These are phyloP conservation scores for Verticillium nubilum DNA, from an alignment of 2,329 filamentous ascomycete species.

Conservation along the genomic window DNA sequence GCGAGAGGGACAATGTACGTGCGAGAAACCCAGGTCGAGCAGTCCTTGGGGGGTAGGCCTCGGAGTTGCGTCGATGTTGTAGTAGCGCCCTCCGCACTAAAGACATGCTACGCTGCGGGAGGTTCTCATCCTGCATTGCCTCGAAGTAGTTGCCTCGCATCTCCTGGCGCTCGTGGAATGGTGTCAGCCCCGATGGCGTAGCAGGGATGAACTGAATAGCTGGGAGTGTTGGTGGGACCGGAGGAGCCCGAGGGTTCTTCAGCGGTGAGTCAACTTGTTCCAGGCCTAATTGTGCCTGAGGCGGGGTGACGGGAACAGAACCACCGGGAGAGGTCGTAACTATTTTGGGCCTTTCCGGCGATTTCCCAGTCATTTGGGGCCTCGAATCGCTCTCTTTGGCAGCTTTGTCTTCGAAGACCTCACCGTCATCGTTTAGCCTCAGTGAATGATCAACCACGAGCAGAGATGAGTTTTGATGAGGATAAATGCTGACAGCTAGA, in stretches of 20 bases:
- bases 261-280: slow-evolving; percentile 57
- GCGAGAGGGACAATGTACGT: slow-evolving; percentile 49
- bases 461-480: slow-evolving; percentile 60
- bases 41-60: slow-evolving; percentile 32
- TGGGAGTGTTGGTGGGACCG: slow-evolving; percentile 28
- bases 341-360: slow-evolving; percentile 27
- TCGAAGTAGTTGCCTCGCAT: slow-evolving; percentile 51
- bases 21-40: slow-evolving; percentile 37
- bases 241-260: slow-evolving; percentile 56
- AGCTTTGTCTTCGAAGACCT: slow-evolving; percentile 23
- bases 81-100: slow-evolving; percentile 49
- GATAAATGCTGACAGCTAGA: slow-evolving; percentile 54
- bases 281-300: slow-evolving; percentile 40
- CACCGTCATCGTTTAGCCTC: slow-evolving; percentile 41
- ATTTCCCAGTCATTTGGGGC: slow-evolving; percentile 30
- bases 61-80: slow-evolving; percentile 39
- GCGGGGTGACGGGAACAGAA: slow-evolving; percentile 42
- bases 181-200: slow-evolving; percentile 55
- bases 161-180: slow-evolving; percentile 44
- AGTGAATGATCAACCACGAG: slow-evolving; percentile 53
- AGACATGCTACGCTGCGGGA: slow-evolving; percentile 37
- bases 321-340: slow-evolving; percentile 32
- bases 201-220: slow-evolving; percentile 57
- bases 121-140: slow-evolving; percentile 34
- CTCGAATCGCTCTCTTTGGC: slow-evolving; percentile 18